Base-by-base conservation (phyloP, 176 grass and related monocot species). In the Avena insularis region DNA sequence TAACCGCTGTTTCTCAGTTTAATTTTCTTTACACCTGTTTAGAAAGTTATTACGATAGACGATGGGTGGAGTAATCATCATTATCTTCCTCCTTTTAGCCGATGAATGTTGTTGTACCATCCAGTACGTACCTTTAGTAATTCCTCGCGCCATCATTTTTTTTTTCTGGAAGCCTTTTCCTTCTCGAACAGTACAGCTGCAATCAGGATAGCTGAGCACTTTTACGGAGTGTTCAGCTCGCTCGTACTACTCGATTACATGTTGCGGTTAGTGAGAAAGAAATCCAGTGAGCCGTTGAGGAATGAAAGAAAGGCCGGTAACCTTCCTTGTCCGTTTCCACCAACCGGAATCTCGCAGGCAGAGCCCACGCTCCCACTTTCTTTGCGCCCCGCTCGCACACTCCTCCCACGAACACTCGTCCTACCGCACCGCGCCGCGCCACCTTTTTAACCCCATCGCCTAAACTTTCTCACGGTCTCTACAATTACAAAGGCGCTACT, bases 271-370 rank as follows among this genome's bases (percentile, higher is more conserved):
- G n/a, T 27, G 60, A 2, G 60, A 27, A 62, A 12, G 25, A 13
- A 14, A 65, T 5, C 0, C 13, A 27, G 11, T 10, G 79, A 83
- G 73, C 84, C 89, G 89, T 86, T 82, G 47, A 36, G 33, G 38
- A 49, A 36, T 15, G 38, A 59, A 21, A 25, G 49, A 87, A 46
- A 66, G 19, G 31, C 13, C 1, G 70, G 31, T 51, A 62, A 53
- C 57, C 79, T 73, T 70, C 59, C 40, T 90, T 87, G 84, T 87
- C 89, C 64, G 84, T 33, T 90, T 87, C 55, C 71, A 79, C 46
- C 74, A 27, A 36, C 79, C 79, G 63, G 89, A 87, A 79, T 87
- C 84, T 82, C 79, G 3, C 40, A 25, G 58, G 5, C 40, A 43
- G 40, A 43, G 40, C 6, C 54, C 55, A 84, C 57, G 71, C 83